Conservation (phyloP, 2,329 filamentous ascomycete species). For the Trichoderma harzianum region DNA sequence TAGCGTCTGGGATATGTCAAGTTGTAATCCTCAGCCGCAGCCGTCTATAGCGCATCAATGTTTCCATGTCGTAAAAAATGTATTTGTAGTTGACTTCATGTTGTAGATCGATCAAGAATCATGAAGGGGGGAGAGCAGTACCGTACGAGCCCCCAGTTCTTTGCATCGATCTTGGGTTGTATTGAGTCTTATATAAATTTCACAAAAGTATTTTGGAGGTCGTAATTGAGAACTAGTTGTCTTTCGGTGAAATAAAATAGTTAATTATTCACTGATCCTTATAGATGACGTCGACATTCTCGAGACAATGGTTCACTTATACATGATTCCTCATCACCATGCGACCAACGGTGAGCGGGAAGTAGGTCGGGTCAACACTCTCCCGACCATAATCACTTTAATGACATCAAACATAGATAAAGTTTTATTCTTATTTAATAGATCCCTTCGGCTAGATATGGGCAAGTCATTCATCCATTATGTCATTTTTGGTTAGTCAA, state of each 20-base stretch:
- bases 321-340: not conserved
- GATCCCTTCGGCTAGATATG: not conserved
- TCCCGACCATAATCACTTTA: fast-evolving
- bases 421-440: not conserved
- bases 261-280: not conserved
- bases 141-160: not conserved
- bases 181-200: not conserved
- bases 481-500: not conserved
- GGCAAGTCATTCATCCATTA: not conserved
- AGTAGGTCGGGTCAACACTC: not conserved
- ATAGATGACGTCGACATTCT: not conserved
- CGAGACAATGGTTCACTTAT: not conserved
- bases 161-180: not conserved
- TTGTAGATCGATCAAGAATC: not conserved
- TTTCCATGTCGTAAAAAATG: not conserved
- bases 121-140: not conserved
- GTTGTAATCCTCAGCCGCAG: not conserved
- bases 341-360: not conserved
- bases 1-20: not conserved
- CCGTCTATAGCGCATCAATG: not conserved
- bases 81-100: not conserved
- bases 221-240: too few species aligned
- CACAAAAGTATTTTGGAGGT: too few species aligned
- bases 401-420: not conserved
- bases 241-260: not conserved